phyloP scores from a whole-genome alignment of 108 stramenopile species.

The Cyclostephanos invisitatus region DNA sequence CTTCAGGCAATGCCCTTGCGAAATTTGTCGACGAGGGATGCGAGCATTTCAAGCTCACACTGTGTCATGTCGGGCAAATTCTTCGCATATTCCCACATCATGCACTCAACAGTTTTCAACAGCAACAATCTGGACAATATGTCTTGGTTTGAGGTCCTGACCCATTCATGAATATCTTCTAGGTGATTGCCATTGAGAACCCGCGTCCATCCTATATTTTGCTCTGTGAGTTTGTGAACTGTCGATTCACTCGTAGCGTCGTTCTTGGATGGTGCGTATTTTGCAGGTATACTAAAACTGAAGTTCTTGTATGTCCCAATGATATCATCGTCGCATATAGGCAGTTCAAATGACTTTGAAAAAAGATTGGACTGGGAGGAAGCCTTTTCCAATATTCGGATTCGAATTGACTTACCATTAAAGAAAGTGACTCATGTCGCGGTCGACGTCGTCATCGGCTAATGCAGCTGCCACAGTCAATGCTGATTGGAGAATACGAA shows the following conservation, averaged over 20 bases:
- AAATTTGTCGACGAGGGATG: conserved; percentile 19
- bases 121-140: conserved; percentile 11
- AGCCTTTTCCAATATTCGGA: conserved; percentile 10
- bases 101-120: conserved; percentile 13
- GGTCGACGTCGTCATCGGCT: conserved; percentile 24
- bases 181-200: neutral
- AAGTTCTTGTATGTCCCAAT: conserved; percentile 10
- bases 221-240: conserved; percentile 2
- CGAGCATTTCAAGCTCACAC: conserved; percentile 16
- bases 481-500: conserved; percentile 29
- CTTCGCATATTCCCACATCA: conserved; percentile 18
- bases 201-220: conserved; percentile 26
- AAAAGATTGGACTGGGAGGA: conserved; percentile 8
- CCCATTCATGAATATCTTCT: conserved; percentile 15
- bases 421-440: conserved; percentile 25
- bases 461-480: conserved; percentile 16
- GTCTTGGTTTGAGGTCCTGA: conserved; percentile 14
- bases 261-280: conserved; percentile 1
- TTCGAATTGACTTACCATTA: conserved; percentile 5
- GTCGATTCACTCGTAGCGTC: neutral
- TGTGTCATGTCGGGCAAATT: conserved; percentile 4
- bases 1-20: conserved; percentile 25
- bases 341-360: conserved; percentile 17
- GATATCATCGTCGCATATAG: conserved; percentile 8
- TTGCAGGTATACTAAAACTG: conserved; percentile 10